Percentiles rank a stretch among this genome's conserved stretches.
Evolutionary conservation across 768 basidiomycete genomes (phyloP).

Genomic region (Rhizopogon roseolus): DNA sequence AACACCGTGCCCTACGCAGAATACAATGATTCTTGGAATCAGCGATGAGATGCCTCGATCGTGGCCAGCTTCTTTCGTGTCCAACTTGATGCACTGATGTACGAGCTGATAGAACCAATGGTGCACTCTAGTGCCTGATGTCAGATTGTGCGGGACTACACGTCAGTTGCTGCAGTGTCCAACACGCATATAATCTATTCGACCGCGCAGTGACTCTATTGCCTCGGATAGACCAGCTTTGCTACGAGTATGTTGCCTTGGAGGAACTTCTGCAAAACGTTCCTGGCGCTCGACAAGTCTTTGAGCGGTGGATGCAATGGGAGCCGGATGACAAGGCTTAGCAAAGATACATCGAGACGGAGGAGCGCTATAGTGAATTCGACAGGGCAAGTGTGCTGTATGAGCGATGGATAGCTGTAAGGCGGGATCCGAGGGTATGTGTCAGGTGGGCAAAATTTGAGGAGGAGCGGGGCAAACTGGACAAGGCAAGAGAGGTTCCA

Average conservation of each 20-base stretch:
- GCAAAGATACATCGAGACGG: slow-evolving; percentile 99
- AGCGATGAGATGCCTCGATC: no score
- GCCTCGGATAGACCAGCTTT: slow-evolving; percentile 93
- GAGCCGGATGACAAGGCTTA: slow-evolving; percentile 99
- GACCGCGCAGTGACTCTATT: slow-evolving; percentile 96
- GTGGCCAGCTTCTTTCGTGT: no score
- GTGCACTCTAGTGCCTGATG: no score
- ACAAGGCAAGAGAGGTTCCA: slow-evolving; percentile 85
- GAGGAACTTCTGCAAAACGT: slow-evolving; percentile 97
- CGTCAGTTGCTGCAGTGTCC: slow-evolving; percentile 31
- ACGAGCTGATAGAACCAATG: no score
- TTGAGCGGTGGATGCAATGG: slow-evolving; percentile 99
- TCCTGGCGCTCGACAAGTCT: slow-evolving; percentile 93
- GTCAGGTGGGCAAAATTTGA: slow-evolving; percentile 87
- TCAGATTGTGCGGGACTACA: no score
- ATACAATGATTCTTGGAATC: no score
- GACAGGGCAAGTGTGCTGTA: slow-evolving; percentile 92
- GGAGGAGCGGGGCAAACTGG: slow-evolving; percentile 61
- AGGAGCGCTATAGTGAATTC: slow-evolving; percentile 86
- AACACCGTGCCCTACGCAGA: no score
- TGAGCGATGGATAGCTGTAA: slow-evolving; percentile 82
- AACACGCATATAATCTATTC: slow-evolving; percentile 94
- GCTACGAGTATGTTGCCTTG: slow-evolving; percentile 99
- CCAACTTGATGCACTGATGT: no score
- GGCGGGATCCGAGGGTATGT: slow-evolving; percentile 76